Evolutionary conservation across 129 eudicot species (phyloP).

Genomic region (Heracleum sosnowskyi): DNA sequence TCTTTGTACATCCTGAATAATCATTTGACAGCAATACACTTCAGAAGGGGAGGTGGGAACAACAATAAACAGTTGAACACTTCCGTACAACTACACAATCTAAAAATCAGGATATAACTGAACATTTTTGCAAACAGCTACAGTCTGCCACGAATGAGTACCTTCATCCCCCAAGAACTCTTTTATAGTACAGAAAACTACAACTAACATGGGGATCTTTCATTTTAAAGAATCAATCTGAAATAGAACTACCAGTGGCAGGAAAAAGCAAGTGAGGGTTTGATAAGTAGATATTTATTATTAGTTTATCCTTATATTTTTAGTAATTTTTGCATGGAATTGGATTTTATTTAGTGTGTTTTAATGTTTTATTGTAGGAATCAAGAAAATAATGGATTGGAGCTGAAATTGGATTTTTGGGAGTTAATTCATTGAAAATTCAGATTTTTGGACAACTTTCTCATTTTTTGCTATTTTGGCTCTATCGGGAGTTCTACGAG

Average conservation of each 20-base stretch:
- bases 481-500: too few relatives aligned
- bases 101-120: background rate
- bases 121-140: background rate
- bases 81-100: background rate
- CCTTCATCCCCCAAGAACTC: background rate
- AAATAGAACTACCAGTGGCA: background rate
- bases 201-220: background rate
- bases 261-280: background rate
- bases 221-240: background rate
- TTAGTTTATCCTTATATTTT: too few relatives aligned
- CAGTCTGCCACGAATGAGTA: background rate
- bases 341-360: too few relatives aligned
- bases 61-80: background rate
- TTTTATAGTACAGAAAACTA: background rate
- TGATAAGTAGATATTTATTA: too few relatives aligned
- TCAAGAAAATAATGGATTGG: too few relatives aligned
- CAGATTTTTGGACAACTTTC: too few relatives aligned
- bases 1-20: conserved; percentile 42
- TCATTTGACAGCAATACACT: conserved; percentile 2
- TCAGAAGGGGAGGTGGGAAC: background rate
- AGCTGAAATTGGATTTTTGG: too few relatives aligned
- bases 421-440: too few relatives aligned
- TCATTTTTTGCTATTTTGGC: too few relatives aligned
- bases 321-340: too few relatives aligned
- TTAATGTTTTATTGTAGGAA: too few relatives aligned